Conservation (phyloP, 768 basidiomycete genomes). For the Mrakia frigida region DNA sequence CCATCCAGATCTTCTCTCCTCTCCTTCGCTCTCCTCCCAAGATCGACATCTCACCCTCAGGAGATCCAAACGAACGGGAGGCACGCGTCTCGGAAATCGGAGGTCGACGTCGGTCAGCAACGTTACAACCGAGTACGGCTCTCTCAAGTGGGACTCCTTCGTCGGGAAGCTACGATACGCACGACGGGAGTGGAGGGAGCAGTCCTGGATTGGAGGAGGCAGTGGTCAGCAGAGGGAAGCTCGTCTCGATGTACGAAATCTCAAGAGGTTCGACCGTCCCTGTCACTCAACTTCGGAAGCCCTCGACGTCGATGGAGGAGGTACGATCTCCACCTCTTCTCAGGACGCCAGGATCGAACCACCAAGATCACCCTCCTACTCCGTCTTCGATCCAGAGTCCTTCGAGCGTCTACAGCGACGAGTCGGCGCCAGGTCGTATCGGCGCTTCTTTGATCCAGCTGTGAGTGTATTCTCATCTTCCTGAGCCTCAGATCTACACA, state of each 20-base stretch:
- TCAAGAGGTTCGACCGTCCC: not conserved
- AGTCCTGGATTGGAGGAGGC: conserved; percentile 5
- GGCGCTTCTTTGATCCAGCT: not conserved
- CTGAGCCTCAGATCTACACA: not conserved
- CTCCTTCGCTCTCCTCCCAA: conserved; percentile 1
- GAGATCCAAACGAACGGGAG: not conserved
- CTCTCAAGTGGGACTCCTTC: not conserved
- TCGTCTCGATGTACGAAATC: not conserved
- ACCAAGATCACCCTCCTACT: not conserved
- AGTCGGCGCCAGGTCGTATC: not conserved
- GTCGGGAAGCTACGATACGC: not conserved
- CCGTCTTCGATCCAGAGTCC: not conserved
- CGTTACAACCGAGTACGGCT: not conserved
- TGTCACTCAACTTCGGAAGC: not conserved
- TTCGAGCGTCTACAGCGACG: not conserved
- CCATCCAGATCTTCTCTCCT: not conserved
- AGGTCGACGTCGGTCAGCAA: not conserved
- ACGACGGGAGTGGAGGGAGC: not conserved
- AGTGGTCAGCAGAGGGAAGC: not conserved
- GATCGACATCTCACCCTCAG: not conserved
- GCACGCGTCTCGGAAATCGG: not conserved
- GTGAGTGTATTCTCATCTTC: not conserved
- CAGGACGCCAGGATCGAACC: not conserved
- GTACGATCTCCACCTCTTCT: not conserved
- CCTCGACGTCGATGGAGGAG: not conserved